Evolutionary conservation across 495 filamentous ascomycete species (phyloP).

Genomic region (Aspergillus homomorphus): DNA sequence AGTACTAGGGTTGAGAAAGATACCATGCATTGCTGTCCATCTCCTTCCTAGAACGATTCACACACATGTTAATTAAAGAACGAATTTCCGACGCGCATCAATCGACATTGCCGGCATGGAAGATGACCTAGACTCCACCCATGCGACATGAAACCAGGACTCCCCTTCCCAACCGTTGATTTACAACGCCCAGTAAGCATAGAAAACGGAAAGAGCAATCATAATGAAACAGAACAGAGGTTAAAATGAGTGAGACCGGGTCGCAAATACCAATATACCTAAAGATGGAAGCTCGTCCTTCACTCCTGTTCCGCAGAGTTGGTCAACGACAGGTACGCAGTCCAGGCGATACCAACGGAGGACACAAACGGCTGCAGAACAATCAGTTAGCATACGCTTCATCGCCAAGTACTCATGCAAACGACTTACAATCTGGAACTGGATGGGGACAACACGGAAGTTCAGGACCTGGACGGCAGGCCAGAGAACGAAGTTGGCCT

Average conservation of each 20-base stretch:
- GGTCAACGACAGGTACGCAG: constrained; percentile 93
- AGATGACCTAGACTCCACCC: constrained; percentile 15
- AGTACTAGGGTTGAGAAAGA: too few relatives aligned
- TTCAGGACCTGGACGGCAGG: constrained; percentile 95
- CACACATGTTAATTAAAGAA: neutral
- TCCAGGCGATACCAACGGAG: constrained; percentile 96
- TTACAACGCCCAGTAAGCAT: constrained; percentile 20
- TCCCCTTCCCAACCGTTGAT: constrained; percentile 6
- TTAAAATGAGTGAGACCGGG: constrained; percentile 1
- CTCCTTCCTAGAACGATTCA: neutral
- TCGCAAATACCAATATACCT: constrained; percentile 1
- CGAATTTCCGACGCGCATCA: neutral
- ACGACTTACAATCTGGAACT: constrained; percentile 88
- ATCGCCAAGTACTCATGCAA: neutral
- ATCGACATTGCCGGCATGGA: constrained; percentile 5
- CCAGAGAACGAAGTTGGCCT: constrained; percentile 96
- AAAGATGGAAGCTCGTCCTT: neutral
- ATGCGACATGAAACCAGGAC: constrained; percentile 5
- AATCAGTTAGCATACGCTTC: constrained; percentile 1
- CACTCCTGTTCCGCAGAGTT: constrained; percentile 76
- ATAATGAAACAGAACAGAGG: constrained; percentile 2
- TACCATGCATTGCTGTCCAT: too few relatives aligned
- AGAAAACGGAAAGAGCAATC: constrained; percentile 8
- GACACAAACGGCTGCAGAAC: constrained; percentile 84
- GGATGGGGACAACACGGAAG: constrained; percentile 90